Conservation (phyloP, 148 eudicot species). For the Cornus suecica region DNA sequence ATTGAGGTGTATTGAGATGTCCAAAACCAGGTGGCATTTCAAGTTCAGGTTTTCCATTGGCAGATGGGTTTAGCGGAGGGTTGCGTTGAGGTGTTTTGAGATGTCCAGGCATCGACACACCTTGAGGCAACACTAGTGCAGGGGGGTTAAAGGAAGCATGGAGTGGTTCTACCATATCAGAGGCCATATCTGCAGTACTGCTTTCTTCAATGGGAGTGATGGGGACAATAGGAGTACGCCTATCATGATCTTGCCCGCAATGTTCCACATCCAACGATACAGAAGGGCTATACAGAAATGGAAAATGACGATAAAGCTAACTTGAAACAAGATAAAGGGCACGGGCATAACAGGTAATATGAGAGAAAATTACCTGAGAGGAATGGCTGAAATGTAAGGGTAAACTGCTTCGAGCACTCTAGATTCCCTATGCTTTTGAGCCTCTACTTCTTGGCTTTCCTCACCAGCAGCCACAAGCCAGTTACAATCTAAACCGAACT, state of each 20-base stretch:
- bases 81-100: slow-evolving; percentile 7
- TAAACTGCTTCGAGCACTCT: slow-evolving; percentile 39
- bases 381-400: slow-evolving; percentile 38
- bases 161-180: slow-evolving; percentile 1
- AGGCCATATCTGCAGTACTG: slow-evolving; percentile 14
- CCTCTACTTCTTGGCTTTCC: slow-evolving; percentile 45
- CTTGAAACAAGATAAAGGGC: background rate
- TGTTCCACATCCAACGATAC: slow-evolving; percentile 27
- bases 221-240: slow-evolving; percentile 41
- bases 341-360: background rate
- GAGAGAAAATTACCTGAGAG: slow-evolving; percentile 41
- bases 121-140: slow-evolving; percentile 12
- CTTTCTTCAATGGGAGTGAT: slow-evolving; percentile 55
- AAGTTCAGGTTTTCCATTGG: slow-evolving; percentile 18
- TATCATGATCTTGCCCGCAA: slow-evolving; percentile 28
- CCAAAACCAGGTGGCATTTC: too few species aligned
- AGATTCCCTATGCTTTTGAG: slow-evolving; percentile 40
- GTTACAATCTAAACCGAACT: slow-evolving; percentile 37
- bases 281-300: slow-evolving; percentile 41
- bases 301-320: slow-evolving; percentile 2
- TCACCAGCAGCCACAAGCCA: slow-evolving; percentile 72
- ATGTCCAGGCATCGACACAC: background rate
- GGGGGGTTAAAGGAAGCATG: slow-evolving; percentile 8
- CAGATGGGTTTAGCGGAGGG: slow-evolving; percentile 17
- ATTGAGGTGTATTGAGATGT: slow-evolving; percentile 2